Evolutionary conservation across 768 basidiomycete species (phyloP).

Genomic region (Melanogaster broomeanus): DNA sequence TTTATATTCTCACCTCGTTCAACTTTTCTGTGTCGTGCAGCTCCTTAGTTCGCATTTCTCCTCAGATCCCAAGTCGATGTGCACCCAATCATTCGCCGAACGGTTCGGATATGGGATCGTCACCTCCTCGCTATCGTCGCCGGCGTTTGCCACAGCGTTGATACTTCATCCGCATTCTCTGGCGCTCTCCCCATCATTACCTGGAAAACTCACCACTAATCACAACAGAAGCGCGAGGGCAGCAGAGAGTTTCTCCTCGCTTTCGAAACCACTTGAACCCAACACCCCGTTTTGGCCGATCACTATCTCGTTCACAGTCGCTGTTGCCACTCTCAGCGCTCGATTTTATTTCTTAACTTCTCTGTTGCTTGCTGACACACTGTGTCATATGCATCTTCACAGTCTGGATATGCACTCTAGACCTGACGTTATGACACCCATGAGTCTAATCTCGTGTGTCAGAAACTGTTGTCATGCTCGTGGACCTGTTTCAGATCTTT

Average conservation of each 20-base stretch:
- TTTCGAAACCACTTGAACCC: constrained; percentile 35
- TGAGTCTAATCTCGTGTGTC: constrained; percentile 34
- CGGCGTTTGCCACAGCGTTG: too few species aligned
- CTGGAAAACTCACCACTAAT: constrained; percentile 42
- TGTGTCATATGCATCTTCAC: too few species aligned
- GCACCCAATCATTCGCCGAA: too few species aligned
- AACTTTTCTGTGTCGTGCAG: constrained; percentile 29
- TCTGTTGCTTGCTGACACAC: too few species aligned
- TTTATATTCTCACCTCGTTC: neutral
- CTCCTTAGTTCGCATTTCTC: constrained; percentile 38
- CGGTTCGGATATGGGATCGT: too few species aligned
- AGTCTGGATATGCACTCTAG: too few species aligned
- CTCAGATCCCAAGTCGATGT: constrained; percentile 36
- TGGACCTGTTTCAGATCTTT: constrained; percentile 51
- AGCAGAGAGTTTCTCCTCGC: constrained; percentile 26
- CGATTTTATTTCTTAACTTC: too few species aligned
- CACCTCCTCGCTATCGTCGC: too few species aligned
- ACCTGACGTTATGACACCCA: constrained; percentile 55
- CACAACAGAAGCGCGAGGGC: constrained; percentile 47
- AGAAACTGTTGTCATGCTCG: constrained; percentile 2
- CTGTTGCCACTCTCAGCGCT: too few species aligned
- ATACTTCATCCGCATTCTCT: too few species aligned
- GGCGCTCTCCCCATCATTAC: too few species aligned
- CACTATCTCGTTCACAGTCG: too few species aligned
- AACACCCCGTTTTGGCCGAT: constrained; percentile 38